These are phyloP conservation scores for Neurospora sp. DNA, from an alignment of 495 filamentous ascomycete species.

Conservation along the genomic window DNA sequence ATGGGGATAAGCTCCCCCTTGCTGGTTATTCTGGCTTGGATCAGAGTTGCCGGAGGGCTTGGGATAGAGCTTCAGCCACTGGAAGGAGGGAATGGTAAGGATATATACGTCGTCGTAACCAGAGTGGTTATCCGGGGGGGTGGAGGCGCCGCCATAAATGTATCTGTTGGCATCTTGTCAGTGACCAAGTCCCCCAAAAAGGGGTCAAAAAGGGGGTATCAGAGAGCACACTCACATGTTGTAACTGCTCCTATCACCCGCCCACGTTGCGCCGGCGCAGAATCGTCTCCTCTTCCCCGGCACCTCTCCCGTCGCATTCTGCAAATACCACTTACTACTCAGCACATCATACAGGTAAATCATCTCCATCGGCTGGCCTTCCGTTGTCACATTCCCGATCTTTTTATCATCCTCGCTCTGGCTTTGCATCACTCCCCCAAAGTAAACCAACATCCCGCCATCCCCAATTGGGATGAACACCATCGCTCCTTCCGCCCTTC, in stretches of 20 bases:
- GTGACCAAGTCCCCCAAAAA: not conserved
- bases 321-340: slow-evolving; percentile 43
- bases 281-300: slow-evolving; percentile 40
- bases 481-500: slow-evolving; percentile 36
- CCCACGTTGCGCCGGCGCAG: slow-evolving; percentile 44
- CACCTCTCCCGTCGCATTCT: slow-evolving; percentile 36
- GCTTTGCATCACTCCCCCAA: slow-evolving; percentile 31
- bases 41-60: slow-evolving; percentile 2
- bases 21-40: not conserved
- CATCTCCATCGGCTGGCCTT: slow-evolving; percentile 23
- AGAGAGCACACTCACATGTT: slow-evolving; percentile 37
- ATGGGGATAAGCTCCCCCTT: slow-evolving; percentile 27
- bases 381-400: slow-evolving; percentile 17
- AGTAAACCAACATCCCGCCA: slow-evolving; percentile 41
- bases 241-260: slow-evolving; percentile 43
- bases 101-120: slow-evolving; percentile 50
- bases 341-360: slow-evolving; percentile 45
- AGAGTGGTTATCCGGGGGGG: slow-evolving; percentile 22
- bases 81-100: slow-evolving; percentile 46
- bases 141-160: slow-evolving; percentile 40
- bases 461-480: slow-evolving; percentile 43
- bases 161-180: slow-evolving; percentile 25
- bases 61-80: slow-evolving; percentile 43
- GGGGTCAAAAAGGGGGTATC: not conserved
- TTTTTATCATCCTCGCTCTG: slow-evolving; percentile 10